phyloP scores from a whole-genome alignment of 2,329 filamentous ascomycete species.

The Corniculantispora saksenae region DNA sequence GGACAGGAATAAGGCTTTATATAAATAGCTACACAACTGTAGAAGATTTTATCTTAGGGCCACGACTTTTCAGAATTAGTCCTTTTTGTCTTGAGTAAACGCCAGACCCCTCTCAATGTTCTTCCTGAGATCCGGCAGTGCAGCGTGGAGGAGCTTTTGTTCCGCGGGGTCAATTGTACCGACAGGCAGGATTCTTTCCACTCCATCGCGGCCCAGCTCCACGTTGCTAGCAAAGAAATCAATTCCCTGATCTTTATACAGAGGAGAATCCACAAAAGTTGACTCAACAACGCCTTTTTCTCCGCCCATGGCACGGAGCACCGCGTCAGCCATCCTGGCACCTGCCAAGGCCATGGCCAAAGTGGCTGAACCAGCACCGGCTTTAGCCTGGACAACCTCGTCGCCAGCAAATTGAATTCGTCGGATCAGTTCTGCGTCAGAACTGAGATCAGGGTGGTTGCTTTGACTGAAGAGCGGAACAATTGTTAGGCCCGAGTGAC shows the following conservation, averaged over 20 bases:
- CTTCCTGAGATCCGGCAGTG: slow-evolving; percentile 81
- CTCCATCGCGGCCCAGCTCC: slow-evolving; percentile 94
- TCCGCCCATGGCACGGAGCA: slow-evolving; percentile 89
- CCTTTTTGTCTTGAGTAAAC: no score
- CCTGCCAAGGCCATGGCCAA: slow-evolving; percentile 99
- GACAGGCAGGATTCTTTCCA: slow-evolving; percentile 87
- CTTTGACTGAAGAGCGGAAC: slow-evolving; percentile 96
- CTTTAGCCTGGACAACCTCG: slow-evolving; percentile 99
- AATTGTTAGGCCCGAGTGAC: slow-evolving; percentile 97
- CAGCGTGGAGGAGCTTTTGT: slow-evolving; percentile 84
- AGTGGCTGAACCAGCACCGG: slow-evolving; percentile 92
- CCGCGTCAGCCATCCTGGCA: slow-evolving; percentile 78
- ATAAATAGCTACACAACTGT: no score
- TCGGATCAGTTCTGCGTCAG: slow-evolving; percentile 78
- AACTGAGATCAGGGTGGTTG: slow-evolving; percentile 78
- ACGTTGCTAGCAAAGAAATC: slow-evolving; percentile 96
- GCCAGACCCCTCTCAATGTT: slow-evolving; percentile 98
- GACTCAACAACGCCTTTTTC: slow-evolving; percentile 96
- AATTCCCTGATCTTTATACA: slow-evolving; percentile 98
- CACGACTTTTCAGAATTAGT: no score
- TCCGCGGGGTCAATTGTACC: slow-evolving; percentile 83
- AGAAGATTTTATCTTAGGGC: no score
- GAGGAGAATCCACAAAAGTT: slow-evolving; percentile 92
- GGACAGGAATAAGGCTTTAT: no score
- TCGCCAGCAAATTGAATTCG: slow-evolving; percentile 99